Conservation (phyloP, 1,139 yeast species). For the Candida anutae region DNA sequence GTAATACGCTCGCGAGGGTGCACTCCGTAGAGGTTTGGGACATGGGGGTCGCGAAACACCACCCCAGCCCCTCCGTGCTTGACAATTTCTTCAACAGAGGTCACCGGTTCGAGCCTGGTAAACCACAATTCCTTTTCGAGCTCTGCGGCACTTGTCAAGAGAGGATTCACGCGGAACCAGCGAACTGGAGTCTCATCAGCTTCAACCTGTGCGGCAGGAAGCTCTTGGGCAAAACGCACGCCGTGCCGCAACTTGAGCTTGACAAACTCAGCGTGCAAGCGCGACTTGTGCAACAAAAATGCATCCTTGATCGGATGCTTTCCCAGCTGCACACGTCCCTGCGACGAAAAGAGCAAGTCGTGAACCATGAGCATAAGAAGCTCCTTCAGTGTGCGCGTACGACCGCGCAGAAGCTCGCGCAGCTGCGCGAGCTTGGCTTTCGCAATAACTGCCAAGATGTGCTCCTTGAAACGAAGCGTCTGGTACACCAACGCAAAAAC, state of each 20-base stretch:
- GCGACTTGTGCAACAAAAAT: conserved; percentile 65
- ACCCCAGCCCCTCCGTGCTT: conserved; percentile 31
- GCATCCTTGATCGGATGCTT: conserved; percentile 84
- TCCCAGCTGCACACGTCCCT: conserved; percentile 83
- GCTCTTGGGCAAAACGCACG: conserved; percentile 30
- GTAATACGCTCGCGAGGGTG: conserved; percentile 68
- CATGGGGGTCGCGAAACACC: conserved; percentile 61
- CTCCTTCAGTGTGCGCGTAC: conserved; percentile 34
- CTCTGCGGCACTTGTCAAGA: conserved; percentile 35
- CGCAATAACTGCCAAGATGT: conserved; percentile 52
- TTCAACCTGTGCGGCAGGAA: conserved; percentile 24
- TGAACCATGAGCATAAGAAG: conserved; percentile 64
- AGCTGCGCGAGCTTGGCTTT: conserved; percentile 49
- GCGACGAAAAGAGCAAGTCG: conserved; percentile 67
- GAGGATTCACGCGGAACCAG: conserved; percentile 77
- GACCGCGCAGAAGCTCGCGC: conserved; percentile 13
- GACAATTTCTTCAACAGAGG: conserved; percentile 35
- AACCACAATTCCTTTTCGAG: conserved; percentile 33
- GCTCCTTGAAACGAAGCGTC: conserved; percentile 61
- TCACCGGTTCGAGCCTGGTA: conserved; percentile 41
- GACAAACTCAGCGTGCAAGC: conserved; percentile 75
- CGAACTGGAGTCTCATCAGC: conserved; percentile 75
- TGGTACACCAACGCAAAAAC: conserved; percentile 77
- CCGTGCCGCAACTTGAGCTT: conserved; percentile 67
- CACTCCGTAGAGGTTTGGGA: conserved; percentile 75